Base-by-base conservation (phyloP, 139 green algal species). In the Micractinium sp. region DNA sequence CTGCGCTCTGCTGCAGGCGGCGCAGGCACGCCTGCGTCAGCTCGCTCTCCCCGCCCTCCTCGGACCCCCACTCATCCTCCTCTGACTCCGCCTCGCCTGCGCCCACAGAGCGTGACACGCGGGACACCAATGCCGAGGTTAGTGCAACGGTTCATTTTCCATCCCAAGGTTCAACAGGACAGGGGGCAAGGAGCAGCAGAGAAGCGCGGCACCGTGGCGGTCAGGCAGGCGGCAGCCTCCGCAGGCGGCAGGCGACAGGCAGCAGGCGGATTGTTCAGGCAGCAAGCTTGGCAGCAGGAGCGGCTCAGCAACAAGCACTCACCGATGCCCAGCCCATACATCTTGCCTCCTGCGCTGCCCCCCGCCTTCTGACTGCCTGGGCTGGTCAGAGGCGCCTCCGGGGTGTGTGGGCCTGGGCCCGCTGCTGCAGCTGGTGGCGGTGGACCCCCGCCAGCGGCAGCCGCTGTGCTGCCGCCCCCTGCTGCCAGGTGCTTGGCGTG, bases 61-160 rank as follows among this genome's bases (percentile, higher is more conserved):
- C 47, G 47, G 47, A 56, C 33, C 38, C 63, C 83, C 83, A 87
- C 83, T 87, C 83, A 27, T 87, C 83, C 67, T 87, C 83, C 67
- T 87, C 83, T 0, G 83, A 87, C 19, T 87, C 83, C 14, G 67
- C 83, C 67, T 87, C 83, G 13, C 83, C 83, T 87, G 67, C 67
- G 12, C 3, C n/a, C n/a, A n/a, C n/a, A n/a, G n/a, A n/a, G n/a
- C n/a, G n/a, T n/a, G n/a, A n/a, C n/a, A n/a, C n/a, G n/a, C n/a
- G n/a, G n/a, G n/a, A n/a, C n/a, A n/a, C n/a, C n/a, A n/a, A n/a
- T n/a, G n/a, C n/a, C n/a, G n/a, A n/a, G n/a, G n/a, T n/a, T n/a
- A n/a, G n/a, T n/a, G n/a, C n/a, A n/a, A n/a, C n/a, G n/a, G n/a
- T n/a, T n/a, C n/a, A n/a, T n/a, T n/a, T n/a, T n/a, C n/a, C n/a